Evolutionary conservation across 2,329 filamentous ascomycete genomes (phyloP).

Genomic region (Trichoderma cornu-damae): DNA sequence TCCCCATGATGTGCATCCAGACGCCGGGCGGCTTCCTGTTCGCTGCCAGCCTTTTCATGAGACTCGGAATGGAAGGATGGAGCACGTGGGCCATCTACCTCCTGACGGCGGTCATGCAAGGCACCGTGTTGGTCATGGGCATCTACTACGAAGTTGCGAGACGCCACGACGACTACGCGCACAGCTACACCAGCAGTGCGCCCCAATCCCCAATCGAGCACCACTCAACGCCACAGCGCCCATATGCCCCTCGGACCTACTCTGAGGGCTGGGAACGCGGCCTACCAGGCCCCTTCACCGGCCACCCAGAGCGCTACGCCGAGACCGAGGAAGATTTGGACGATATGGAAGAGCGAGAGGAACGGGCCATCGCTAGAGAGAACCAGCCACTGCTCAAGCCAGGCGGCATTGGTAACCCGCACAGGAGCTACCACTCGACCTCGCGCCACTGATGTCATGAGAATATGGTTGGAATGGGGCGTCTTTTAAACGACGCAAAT

Average conservation of each 20-base stretch:
- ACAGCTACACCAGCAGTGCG: conserved; percentile 25
- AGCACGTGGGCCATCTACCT: conserved; percentile 93
- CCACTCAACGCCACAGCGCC: conserved; percentile 30
- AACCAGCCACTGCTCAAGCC: conserved; percentile 47
- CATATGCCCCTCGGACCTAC: conserved; percentile 40
- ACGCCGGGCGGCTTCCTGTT: conserved; percentile 90
- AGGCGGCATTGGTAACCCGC: conserved; percentile 46
- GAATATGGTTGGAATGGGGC: not conserved
- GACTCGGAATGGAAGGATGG: conserved; percentile 80
- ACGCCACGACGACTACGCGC: conserved; percentile 29
- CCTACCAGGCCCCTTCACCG: conserved; percentile 47
- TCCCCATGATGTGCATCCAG: conserved; percentile 98
- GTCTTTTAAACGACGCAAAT: not conserved
- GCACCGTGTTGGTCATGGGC: conserved; percentile 71
- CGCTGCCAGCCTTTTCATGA: conserved; percentile 72
- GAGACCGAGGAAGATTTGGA: conserved; percentile 49
- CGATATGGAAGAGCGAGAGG: conserved; percentile 47
- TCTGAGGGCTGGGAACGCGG: conserved; percentile 49
- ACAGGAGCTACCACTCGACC: conserved; percentile 37
- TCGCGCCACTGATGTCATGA: not conserved
- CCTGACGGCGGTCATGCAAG: conserved; percentile 80
- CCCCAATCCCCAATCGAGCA: conserved; percentile 29
- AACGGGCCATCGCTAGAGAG: conserved; percentile 46
- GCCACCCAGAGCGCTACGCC: conserved; percentile 49
- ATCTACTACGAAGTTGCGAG: conserved; percentile 64